Evolutionary conservation across 352 stramenopile species (phyloP).

Genomic region (Globisporangium lucens): DNA sequence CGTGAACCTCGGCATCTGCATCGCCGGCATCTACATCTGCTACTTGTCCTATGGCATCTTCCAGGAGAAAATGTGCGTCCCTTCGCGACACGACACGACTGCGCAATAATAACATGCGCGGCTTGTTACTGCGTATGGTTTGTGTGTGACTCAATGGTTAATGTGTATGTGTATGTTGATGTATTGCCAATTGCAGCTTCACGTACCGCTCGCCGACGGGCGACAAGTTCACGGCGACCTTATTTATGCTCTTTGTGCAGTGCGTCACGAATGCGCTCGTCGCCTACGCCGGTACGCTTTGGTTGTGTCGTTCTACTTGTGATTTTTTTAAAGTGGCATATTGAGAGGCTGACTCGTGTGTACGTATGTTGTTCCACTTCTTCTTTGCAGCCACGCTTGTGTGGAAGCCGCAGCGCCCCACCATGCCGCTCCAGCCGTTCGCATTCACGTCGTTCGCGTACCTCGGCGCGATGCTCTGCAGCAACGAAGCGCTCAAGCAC

Average conservation of each 20-base stretch:
- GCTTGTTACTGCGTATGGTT: not conserved
- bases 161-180: not conserved
- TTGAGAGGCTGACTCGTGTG: not conserved
- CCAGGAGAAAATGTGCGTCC: conserved; percentile 90
- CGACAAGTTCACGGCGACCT: conserved; percentile 88
- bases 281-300: conserved; percentile 53
- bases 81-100: not conserved
- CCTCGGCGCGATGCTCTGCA: conserved; percentile 90
- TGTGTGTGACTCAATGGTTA: not conserved
- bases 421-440: conserved; percentile 78
- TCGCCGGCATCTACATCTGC: conserved; percentile 90
- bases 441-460: conserved; percentile 88
- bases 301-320: not conserved
- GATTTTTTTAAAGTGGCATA: not conserved
- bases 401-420: conserved; percentile 68
- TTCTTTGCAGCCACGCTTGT: conserved; percentile 60
- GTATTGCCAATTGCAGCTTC: conserved; percentile 41
- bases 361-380: not conserved
- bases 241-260: conserved; percentile 93
- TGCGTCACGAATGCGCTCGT: conserved; percentile 89
- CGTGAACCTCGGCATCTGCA: conserved; percentile 81
- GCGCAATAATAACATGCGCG: not conserved
- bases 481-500: conserved; percentile 91
- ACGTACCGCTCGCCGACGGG: conserved; percentile 80
- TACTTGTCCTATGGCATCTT: conserved; percentile 93